phyloP scores from a whole-genome alignment of 2,329 filamentous ascomycete species.

The Talaromyces piceae region DNA sequence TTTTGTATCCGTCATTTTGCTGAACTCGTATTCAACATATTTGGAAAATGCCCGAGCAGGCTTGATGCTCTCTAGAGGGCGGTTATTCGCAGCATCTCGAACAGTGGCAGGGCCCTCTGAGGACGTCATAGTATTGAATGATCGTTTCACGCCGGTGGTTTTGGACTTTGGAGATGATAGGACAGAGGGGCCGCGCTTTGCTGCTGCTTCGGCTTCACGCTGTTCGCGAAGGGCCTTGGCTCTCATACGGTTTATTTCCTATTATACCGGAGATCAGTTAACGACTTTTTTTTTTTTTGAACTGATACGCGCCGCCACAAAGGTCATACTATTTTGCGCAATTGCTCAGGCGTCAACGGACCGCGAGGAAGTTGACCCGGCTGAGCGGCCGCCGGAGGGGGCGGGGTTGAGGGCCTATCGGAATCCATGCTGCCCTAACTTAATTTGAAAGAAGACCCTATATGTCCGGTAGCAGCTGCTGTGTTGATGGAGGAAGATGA shows the following conservation, averaged over 20 bases:
- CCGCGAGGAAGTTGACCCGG: slow-evolving; percentile 28
- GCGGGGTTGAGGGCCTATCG: slow-evolving; percentile 10
- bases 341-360: slow-evolving; percentile 54
- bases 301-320: not conserved
- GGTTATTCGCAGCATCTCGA: slow-evolving; percentile 54
- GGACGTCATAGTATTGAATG: slow-evolving; percentile 56
- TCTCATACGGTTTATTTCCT: slow-evolving; percentile 83
- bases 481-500: not conserved
- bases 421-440: not conserved
- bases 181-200: slow-evolving; percentile 5
- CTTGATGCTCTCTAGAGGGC: slow-evolving; percentile 49
- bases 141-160: slow-evolving; percentile 64
- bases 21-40: slow-evolving; percentile 97
- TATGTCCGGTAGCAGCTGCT: not conserved
- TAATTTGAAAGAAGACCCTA: not conserved
- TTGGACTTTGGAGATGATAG: slow-evolving; percentile 27
- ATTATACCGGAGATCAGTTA: not conserved
- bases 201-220: slow-evolving; percentile 53
- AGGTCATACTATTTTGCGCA: slow-evolving; percentile 47
- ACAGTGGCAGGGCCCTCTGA: slow-evolving; percentile 49
- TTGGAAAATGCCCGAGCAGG: slow-evolving; percentile 84
- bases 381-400: slow-evolving; percentile 2
- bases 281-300: too few relatives aligned
- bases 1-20: slow-evolving; percentile 95
- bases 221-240: slow-evolving; percentile 80